A percentile compares a stretch with the other conserved stretches of the same genome.
Conservation (phyloP, 2,329 filamentous ascomycete species). For the Aspergillus caelatus region DNA sequence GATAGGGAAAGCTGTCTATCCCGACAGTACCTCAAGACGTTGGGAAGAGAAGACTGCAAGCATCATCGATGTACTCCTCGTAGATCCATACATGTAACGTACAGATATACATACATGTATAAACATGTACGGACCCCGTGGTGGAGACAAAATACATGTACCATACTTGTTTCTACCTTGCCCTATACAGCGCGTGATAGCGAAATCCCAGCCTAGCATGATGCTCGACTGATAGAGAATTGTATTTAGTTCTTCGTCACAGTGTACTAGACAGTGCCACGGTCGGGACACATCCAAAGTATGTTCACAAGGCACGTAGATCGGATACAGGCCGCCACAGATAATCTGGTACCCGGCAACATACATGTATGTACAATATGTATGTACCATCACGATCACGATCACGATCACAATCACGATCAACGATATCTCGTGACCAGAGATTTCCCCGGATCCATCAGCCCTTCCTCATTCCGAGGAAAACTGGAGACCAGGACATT, state of each 20-base stretch:
- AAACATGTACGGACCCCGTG: not conserved
- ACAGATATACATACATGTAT: not conserved
- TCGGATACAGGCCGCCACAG: not conserved
- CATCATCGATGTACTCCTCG: not conserved
- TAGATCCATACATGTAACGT: not conserved
- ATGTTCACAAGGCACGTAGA: not conserved
- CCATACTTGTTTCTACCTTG: not conserved
- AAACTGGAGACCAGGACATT: not conserved
- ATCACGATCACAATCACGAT: no score
- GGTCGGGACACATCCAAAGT: not conserved
- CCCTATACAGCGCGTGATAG: not conserved
- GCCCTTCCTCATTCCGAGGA: not conserved
- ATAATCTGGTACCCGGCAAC: no score
- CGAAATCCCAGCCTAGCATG: not conserved
- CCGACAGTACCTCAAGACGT: not conserved
- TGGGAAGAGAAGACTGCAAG: not conserved
- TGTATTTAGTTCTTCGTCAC: not conserved
- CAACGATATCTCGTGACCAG: not conserved
- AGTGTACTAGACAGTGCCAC: not conserved
- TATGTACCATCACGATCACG: not conserved
- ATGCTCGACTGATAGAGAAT: not conserved
- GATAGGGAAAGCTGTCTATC: not conserved
- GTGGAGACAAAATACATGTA: slow-evolving; percentile 1
- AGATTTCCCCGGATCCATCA: not conserved
- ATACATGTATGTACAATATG: not conserved